Evolutionary conservation across 2,329 filamentous ascomycete species (phyloP).

Genomic region (Exophiala oligosperma): DNA sequence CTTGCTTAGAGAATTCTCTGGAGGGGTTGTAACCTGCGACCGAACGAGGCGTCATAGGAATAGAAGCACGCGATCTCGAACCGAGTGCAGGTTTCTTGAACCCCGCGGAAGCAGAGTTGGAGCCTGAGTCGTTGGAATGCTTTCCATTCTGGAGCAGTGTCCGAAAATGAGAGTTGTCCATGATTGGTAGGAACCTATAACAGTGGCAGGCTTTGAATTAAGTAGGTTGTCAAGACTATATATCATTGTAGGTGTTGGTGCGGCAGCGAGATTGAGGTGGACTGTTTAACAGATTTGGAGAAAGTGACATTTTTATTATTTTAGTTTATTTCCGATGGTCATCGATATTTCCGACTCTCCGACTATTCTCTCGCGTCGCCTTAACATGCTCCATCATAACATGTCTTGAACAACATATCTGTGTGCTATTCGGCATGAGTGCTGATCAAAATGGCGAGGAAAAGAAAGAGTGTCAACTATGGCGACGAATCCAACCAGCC

Average conservation of each 20-base stretch:
- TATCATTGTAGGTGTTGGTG: too few relatives aligned
- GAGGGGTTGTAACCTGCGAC: constrained; percentile 52
- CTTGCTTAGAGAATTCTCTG: constrained; percentile 77
- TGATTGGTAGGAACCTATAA: constrained; percentile 38
- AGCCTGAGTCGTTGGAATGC: constrained; percentile 1
- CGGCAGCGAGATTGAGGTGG: too few relatives aligned
- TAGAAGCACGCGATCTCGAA: constrained; percentile 74
- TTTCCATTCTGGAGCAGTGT: constrained; percentile 60
- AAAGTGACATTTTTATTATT: not conserved
- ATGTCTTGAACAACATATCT: not conserved
- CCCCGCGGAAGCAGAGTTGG: constrained; percentile 46
- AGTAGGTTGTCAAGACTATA: not conserved
- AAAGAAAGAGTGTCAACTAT: constrained; percentile 13
- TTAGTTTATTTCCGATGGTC: not conserved
- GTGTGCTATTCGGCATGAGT: not conserved
- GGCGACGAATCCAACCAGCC: not conserved
- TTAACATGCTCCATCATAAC: not conserved
- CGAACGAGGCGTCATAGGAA: constrained; percentile 86
- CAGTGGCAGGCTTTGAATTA: too few relatives aligned
- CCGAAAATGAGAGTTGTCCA: constrained; percentile 97
- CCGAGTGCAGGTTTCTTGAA: constrained; percentile 62
- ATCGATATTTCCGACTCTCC: not conserved
- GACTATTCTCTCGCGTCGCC: not conserved
- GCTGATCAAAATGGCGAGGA: constrained; percentile 12
- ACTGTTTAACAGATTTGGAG: not conserved